Conservation (phyloP, 441 rosid genomes). For the Capsella rubella region DNA sequence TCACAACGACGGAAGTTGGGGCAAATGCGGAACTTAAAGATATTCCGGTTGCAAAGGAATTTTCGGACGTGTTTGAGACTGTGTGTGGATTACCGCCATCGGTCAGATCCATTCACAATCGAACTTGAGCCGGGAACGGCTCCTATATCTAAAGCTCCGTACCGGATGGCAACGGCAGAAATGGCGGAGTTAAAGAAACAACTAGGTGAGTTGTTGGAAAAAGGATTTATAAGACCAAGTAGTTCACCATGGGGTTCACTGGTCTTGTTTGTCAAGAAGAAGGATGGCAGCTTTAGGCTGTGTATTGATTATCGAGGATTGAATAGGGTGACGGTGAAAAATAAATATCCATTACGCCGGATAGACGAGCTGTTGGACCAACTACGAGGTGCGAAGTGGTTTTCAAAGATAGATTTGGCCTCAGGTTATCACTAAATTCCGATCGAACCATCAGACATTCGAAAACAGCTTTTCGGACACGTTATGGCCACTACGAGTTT, state of each 20-base stretch:
- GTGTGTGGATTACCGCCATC: not conserved
- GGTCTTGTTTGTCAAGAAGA: fast-evolving
- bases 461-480: not conserved
- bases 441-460: not conserved
- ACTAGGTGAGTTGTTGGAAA: not conserved
- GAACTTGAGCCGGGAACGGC: not conserved
- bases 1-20: not conserved
- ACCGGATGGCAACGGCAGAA: not conserved
- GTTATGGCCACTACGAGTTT: not conserved
- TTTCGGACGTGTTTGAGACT: too few species aligned
- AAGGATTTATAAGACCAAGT: not conserved
- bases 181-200: not conserved
- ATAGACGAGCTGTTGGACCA: too few species aligned
- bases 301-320: too few species aligned
- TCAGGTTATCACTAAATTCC: not conserved
- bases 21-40: not conserved
- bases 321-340: too few species aligned
- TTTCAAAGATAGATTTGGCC: not conserved
- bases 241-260: not conserved
- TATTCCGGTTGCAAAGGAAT: not conserved
- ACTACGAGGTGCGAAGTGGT: too few species aligned
- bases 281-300: not conserved
- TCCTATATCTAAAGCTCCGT: not conserved
- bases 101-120: not conserved
- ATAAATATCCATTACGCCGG: too few species aligned